phyloP scores from a whole-genome alignment of 352 stramenopile species.

The Phytophthora macrochlamydospora region DNA sequence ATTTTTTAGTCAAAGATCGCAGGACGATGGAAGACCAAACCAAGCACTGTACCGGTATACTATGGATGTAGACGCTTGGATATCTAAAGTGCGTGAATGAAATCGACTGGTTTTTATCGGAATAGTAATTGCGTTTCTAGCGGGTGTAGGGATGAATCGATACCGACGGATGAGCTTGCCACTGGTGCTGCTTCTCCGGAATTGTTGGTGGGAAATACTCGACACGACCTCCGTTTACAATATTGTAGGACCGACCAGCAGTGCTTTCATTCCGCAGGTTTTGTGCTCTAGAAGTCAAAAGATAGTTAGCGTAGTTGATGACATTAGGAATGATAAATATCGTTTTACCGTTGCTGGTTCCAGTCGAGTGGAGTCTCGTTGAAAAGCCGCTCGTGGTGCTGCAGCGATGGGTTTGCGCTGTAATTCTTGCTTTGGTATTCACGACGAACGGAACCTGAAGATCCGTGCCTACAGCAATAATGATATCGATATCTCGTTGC shows the following conservation, averaged over 20 bases:
- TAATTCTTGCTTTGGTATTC: conserved; percentile 67
- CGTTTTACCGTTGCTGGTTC: conserved; percentile 52
- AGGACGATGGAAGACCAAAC: neutral
- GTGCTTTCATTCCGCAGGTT: conserved; percentile 77
- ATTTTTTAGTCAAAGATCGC: neutral
- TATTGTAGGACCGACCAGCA: conserved; percentile 61
- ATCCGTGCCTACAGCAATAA: conserved; percentile 35
- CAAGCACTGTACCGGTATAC: conserved; percentile 16
- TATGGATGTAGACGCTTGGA: conserved; percentile 27
- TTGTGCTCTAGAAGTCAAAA: conserved; percentile 48
- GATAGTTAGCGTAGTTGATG: neutral
- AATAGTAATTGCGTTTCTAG: conserved; percentile 30
- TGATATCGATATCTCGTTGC: neutral
- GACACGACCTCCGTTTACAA: conserved; percentile 67
- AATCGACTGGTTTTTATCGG: conserved; percentile 8
- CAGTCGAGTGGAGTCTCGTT: conserved; percentile 65
- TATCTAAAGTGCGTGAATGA: neutral
- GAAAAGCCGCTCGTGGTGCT: conserved; percentile 70
- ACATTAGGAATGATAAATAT: neutral
- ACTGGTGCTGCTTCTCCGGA: conserved; percentile 62
- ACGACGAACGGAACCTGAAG: conserved; percentile 27
- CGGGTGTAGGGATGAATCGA: conserved; percentile 64
- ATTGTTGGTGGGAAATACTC: conserved; percentile 67
- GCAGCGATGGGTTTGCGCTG: conserved; percentile 45
- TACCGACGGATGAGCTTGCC: conserved; percentile 74